A percentile compares a stretch with the other conserved stretches of the same genome.
phyloP scores from a whole-genome alignment of 805 yeast species.

The Barnettozyma botsteinii region DNA sequence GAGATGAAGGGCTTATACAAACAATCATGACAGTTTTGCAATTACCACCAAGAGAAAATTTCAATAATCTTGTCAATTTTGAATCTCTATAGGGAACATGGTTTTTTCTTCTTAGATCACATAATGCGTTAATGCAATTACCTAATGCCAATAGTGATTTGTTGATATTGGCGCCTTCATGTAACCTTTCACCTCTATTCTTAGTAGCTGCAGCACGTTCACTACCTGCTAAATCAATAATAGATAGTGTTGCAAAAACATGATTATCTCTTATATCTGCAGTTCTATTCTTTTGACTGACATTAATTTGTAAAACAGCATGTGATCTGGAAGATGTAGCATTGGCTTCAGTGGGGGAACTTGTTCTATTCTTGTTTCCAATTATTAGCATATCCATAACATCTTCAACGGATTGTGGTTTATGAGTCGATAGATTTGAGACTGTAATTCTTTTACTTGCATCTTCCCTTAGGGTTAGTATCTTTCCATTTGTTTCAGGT shows the following conservation, averaged over 20 bases:
- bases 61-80: slow-evolving; percentile 77
- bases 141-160: slow-evolving; percentile 84
- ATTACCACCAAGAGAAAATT: slow-evolving; percentile 88
- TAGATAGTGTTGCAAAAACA: slow-evolving; percentile 72
- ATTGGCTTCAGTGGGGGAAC: slow-evolving; percentile 88
- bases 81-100: slow-evolving; percentile 93
- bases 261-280: slow-evolving; percentile 63
- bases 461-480: slow-evolving; percentile 66
- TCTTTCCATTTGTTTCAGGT: slow-evolving; percentile 43
- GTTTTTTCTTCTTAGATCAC: slow-evolving; percentile 58
- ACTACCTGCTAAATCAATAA: slow-evolving; percentile 92
- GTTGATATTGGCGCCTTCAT: slow-evolving; percentile 93
- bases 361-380: slow-evolving; percentile 75
- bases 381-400: slow-evolving; percentile 69
- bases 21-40: slow-evolving; percentile 96
- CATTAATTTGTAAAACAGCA: slow-evolving; percentile 81
- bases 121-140: slow-evolving; percentile 87
- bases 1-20: slow-evolving; percentile 81
- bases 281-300: slow-evolving; percentile 52
- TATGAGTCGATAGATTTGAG: slow-evolving; percentile 59
- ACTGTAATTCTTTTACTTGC: slow-evolving; percentile 60
- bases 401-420: slow-evolving; percentile 57
- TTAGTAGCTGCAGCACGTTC: slow-evolving; percentile 89
- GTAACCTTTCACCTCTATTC: slow-evolving; percentile 73
- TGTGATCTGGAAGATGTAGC: slow-evolving; percentile 89